Conservation (phyloP, 2,329 filamentous ascomycete species). For the Aaosphaeria pasadenensis region DNA sequence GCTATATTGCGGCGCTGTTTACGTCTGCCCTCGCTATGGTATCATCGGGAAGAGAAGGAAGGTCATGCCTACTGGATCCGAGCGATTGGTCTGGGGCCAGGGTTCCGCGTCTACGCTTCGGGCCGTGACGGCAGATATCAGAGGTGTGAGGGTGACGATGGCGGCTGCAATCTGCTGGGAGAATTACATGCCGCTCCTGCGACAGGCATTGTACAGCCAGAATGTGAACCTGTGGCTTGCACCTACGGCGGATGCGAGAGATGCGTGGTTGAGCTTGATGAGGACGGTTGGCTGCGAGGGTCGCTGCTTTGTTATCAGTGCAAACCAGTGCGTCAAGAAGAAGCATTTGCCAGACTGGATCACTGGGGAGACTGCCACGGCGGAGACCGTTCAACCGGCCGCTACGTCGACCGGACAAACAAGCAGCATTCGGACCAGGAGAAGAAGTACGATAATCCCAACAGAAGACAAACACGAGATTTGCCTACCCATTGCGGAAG, state of each 20-base stretch:
- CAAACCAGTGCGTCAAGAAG: constrained; percentile 74
- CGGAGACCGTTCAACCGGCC: background rate
- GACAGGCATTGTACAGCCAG: constrained; percentile 80
- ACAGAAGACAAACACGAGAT: constrained; percentile 48
- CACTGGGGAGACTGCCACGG: constrained; percentile 12
- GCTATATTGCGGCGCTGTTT: constrained; percentile 79
- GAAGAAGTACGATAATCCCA: constrained; percentile 39
- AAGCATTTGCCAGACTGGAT: constrained; percentile 60
- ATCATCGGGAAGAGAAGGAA: constrained; percentile 83
- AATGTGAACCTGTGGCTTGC: constrained; percentile 91
- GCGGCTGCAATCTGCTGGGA: constrained; percentile 95
- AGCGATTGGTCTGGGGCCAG: constrained; percentile 86
- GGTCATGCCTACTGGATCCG: constrained; percentile 85
- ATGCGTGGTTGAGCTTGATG: constrained; percentile 81
- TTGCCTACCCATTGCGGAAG: constrained; percentile 36
- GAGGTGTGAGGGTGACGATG: constrained; percentile 74
- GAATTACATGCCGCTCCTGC: constrained; percentile 88
- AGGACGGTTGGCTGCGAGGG: constrained; percentile 78
- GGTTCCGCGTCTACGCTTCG: constrained; percentile 75
- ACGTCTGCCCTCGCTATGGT: constrained; percentile 72
- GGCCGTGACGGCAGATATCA: constrained; percentile 76
- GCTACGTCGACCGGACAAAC: constrained; percentile 1
- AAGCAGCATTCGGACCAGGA: constrained; percentile 16
- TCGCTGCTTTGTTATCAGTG: constrained; percentile 78
- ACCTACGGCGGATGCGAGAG: constrained; percentile 80